Conservation (phyloP, 257 asterid species). For the Avicennia marina region DNA sequence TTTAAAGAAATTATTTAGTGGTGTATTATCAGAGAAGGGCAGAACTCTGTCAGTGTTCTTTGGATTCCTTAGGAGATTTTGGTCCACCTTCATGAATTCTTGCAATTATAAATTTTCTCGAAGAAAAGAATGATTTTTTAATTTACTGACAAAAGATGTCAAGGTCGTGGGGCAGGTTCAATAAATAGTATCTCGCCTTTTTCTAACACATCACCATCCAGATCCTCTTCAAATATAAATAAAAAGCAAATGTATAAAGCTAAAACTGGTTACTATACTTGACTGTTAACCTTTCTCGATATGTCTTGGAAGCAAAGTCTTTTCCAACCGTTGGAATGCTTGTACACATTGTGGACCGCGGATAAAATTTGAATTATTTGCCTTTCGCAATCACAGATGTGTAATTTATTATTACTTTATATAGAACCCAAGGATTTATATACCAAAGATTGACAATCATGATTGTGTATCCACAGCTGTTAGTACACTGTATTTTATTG, state of each 20-base stretch:
- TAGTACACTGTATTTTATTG: conserved; percentile 13
- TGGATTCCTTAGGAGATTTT: neutral
- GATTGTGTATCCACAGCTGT: conserved; percentile 17
- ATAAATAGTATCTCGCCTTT: conserved; percentile 21
- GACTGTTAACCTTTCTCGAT: conserved; percentile 13
- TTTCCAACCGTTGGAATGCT: conserved; percentile 43
- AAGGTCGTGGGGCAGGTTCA: conserved; percentile 23
- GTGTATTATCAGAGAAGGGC: too few species aligned
- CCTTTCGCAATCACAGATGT: conserved; percentile 18
- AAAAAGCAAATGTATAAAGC: neutral
- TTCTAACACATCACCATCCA: conserved; percentile 17
- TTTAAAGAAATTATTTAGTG: neutral
- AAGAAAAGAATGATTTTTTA: conserved; percentile 10
- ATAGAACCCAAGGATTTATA: conserved; percentile 6
- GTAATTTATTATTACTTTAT: conserved; percentile 8
- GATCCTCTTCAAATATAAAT: neutral
- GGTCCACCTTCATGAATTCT: neutral
- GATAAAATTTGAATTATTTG: conserved; percentile 22
- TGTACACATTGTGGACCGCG: conserved; percentile 19
- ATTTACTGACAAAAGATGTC: conserved; percentile 30
- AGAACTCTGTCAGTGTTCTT: neutral
- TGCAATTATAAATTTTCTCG: conserved; percentile 1
- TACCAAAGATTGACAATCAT: conserved; percentile 4
- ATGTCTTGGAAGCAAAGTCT: conserved; percentile 71
- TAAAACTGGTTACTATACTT: conserved; percentile 9